Base-by-base conservation (phyloP, 2,329 filamentous ascomycete genomes). In the Fusarium newnesense region DNA sequence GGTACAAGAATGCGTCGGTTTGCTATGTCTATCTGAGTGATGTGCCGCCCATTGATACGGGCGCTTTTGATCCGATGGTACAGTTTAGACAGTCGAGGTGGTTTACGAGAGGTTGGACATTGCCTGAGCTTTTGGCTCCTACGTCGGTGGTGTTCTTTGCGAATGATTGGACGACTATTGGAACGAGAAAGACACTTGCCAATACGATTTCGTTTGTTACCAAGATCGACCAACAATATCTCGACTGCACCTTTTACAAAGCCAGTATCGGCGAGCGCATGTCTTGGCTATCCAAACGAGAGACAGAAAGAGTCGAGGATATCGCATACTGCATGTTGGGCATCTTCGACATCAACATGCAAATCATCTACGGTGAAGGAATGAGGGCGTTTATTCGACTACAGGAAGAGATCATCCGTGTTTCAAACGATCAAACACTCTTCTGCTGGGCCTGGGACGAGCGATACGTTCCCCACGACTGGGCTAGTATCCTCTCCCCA, bases 331-430 rank as follows among this genome's bases (percentile, higher is more conserved):
- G 67, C 1, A 67, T 70, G 60, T 9, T 70, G 12, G 68, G 68
- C 1, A 70, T 70, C 13, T 70, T 70, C 9, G 67, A 70, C 1
- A 70, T 70, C 24, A 70, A 70, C 43, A 70, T 70, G 67, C 68
- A 70, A 4, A 66, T 70, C 4, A 39, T 70, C 1, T 70, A 70
- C 4, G 68, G 68, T 4, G 68, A 70, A 4, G 68, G 68, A 30
- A 60, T 66, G 49, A 11, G 67, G 8, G 68, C 68, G 0, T 70
- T 70, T 2, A 67, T 70, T 1, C 42, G 68, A 9, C 43, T 70
- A 1, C 68, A 70, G 7, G 67, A 70, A 24, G 67, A 70, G 8
- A 70, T 70, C 9, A 70, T 70, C n/a, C 60, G 67, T 1, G 67
- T 66, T 11, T 70, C 66, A 1, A 70, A 70, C 3, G 67, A 70